Percentiles rank a stretch among this genome's conserved stretches.
Evolutionary conservation across 2,329 filamentous ascomycete genomes (phyloP).

Genomic region (Pseudopyricularia javanii): DNA sequence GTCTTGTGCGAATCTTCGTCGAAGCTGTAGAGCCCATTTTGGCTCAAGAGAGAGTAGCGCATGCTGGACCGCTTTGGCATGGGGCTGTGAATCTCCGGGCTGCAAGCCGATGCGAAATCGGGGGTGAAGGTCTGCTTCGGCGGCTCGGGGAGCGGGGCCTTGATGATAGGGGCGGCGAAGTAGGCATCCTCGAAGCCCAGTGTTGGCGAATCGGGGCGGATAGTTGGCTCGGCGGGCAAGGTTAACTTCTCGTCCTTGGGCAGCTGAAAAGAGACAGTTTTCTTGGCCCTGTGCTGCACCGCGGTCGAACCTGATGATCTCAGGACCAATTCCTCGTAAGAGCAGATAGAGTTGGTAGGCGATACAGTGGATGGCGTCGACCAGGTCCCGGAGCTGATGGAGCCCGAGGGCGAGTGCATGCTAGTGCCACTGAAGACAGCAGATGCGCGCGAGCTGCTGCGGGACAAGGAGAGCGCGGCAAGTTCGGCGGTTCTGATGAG

Average conservation of each 20-base stretch:
- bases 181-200: slow-evolving; percentile 39
- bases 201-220: slow-evolving; percentile 48
- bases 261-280: slow-evolving; percentile 31
- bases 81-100: slow-evolving; percentile 6
- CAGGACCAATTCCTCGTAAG: slow-evolving; percentile 18
- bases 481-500: slow-evolving; percentile 36
- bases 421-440: slow-evolving; percentile 21
- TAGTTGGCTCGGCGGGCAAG: slow-evolving; percentile 30
- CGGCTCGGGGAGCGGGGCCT: slow-evolving; percentile 14
- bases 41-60: background rate
- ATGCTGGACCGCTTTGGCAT: slow-evolving; percentile 5
- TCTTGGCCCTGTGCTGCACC: slow-evolving; percentile 15
- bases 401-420: slow-evolving; percentile 32
- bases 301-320: slow-evolving; percentile 8
- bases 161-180: slow-evolving; percentile 12
- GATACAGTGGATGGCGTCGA: slow-evolving; percentile 29
- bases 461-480: slow-evolving; percentile 18
- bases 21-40: slow-evolving; percentile 6
- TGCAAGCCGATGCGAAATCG: background rate
- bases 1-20: slow-evolving; percentile 17
- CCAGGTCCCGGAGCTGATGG: slow-evolving; percentile 29
- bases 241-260: slow-evolving; percentile 17
- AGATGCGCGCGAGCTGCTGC: slow-evolving; percentile 19
- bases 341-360: slow-evolving; percentile 30
- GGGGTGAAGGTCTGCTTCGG: slow-evolving; percentile 9